These are phyloP conservation scores for Marasmius fiardii DNA, from an alignment of 1,284 basidiomycete genomes.

Conservation along the genomic window DNA sequence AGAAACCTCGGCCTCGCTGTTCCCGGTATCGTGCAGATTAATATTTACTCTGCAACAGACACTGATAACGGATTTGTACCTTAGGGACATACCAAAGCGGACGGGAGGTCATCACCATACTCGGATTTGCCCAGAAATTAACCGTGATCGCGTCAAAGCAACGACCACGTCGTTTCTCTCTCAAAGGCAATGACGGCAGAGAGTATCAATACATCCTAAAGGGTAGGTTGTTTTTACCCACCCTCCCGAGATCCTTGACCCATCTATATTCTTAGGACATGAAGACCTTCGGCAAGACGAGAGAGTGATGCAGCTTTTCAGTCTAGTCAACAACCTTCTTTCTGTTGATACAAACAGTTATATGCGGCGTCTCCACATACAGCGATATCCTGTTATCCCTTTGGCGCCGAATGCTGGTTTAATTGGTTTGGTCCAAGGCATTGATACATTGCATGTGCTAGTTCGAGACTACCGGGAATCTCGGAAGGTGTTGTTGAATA, in stretches of 20 bases:
- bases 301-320: slow-evolving; percentile 98
- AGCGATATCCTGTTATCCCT: slow-evolving; percentile 92
- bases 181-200: slow-evolving; percentile 90
- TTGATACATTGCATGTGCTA: slow-evolving; percentile 97
- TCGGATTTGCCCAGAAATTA: slow-evolving; percentile 82
- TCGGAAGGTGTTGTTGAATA: slow-evolving; percentile 95
- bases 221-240: slow-evolving; percentile 42
- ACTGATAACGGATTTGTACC: slow-evolving; percentile 1
- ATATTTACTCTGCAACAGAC: neutral
- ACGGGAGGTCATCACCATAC: slow-evolving; percentile 82
- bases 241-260: slow-evolving; percentile 1
- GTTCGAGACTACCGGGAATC: slow-evolving; percentile 96
- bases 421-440: slow-evolving; percentile 94
- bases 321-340: slow-evolving; percentile 93
- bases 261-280: slow-evolving; percentile 58
- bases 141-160: slow-evolving; percentile 98
- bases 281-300: slow-evolving; percentile 99
- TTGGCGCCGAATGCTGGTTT: slow-evolving; percentile 96
- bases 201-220: slow-evolving; percentile 95
- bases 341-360: slow-evolving; percentile 93
- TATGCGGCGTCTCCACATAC: slow-evolving; percentile 95
- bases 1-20: slow-evolving; percentile 92
- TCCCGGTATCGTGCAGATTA: slow-evolving; percentile 58
- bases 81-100: slow-evolving; percentile 93
- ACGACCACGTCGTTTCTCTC: slow-evolving; percentile 85